Conservation (phyloP, 305 asterid species). For the Andrographis paniculata region DNA sequence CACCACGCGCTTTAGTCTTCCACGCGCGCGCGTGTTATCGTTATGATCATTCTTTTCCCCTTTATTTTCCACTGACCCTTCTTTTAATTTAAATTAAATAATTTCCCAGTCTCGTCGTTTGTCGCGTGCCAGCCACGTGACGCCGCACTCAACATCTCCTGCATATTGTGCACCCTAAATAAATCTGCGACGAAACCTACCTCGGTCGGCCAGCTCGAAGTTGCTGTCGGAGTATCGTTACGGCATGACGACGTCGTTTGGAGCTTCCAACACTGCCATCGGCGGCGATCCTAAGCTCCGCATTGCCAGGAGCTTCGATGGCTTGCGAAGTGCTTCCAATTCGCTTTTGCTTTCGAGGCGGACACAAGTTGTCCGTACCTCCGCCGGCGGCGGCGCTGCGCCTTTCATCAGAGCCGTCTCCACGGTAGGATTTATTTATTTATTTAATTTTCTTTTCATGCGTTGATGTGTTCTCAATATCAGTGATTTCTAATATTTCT, state of each 20-base stretch:
- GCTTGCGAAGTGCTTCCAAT: slow-evolving; percentile 40
- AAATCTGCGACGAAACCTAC: slow-evolving; percentile 1
- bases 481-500: too few species aligned
- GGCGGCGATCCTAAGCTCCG: slow-evolving; percentile 35
- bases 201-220: background rate
- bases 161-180: background rate
- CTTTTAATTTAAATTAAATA: too few species aligned
- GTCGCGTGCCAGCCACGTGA: slow-evolving; percentile 29
- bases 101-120: too few species aligned
- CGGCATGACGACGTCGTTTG: slow-evolving; percentile 65
- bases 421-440: slow-evolving; percentile 27
- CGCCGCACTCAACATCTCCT: slow-evolving; percentile 13
- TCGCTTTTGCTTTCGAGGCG: slow-evolving; percentile 48
- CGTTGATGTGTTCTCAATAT: too few species aligned
- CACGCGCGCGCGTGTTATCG: slow-evolving; percentile 16
- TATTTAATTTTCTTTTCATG: too few species aligned
- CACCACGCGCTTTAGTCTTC: background rate
- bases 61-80: too few species aligned
- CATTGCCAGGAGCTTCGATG: slow-evolving; percentile 34
- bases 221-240: background rate
- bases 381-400: slow-evolving; percentile 17
- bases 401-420: slow-evolving; percentile 54
- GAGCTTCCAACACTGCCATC: slow-evolving; percentile 28
- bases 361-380: slow-evolving; percentile 21
- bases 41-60: too few species aligned